Evolutionary conservation across 495 filamentous ascomycete genomes (phyloP).

Genomic region (Evansstolkia leycettana): DNA sequence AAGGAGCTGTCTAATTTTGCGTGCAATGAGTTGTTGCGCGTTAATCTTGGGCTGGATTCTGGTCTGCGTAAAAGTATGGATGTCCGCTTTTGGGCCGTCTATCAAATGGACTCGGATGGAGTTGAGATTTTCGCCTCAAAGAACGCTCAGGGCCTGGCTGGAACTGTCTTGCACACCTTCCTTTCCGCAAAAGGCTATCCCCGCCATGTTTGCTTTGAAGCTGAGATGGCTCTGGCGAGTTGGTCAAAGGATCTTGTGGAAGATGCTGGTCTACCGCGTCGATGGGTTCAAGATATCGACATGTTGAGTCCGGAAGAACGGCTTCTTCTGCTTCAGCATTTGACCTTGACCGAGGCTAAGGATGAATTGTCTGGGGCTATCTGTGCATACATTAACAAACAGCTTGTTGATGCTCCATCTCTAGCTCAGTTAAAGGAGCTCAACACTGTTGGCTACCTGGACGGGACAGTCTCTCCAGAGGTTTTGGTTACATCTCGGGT

Average conservation of each 20-base stretch:
- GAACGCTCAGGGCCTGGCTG: slow-evolving; percentile 34
- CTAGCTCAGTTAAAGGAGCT: slow-evolving; percentile 35
- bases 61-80: slow-evolving; percentile 37
- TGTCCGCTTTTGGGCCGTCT: slow-evolving; percentile 44
- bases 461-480: slow-evolving; percentile 26
- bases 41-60: slow-evolving; percentile 40
- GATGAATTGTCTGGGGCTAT: slow-evolving; percentile 19
- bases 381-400: slow-evolving; percentile 29
- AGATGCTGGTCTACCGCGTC: slow-evolving; percentile 26
- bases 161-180: slow-evolving; percentile 44
- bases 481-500: slow-evolving; percentile 34
- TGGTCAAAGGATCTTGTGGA: slow-evolving; percentile 23
- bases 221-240: slow-evolving; percentile 32
- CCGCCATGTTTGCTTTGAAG: slow-evolving; percentile 39
- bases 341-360: slow-evolving; percentile 26
- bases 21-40: slow-evolving; percentile 15
- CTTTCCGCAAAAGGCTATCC: slow-evolving; percentile 36
- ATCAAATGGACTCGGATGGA: slow-evolving; percentile 29
- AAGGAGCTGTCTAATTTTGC: slow-evolving; percentile 22
- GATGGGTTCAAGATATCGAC: slow-evolving; percentile 40
- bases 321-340: slow-evolving; percentile 36
- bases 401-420: slow-evolving; percentile 38
- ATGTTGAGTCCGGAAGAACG: slow-evolving; percentile 39
- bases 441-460: slow-evolving; percentile 38
- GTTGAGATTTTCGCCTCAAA: slow-evolving; percentile 43